Evolutionary conservation across 2,329 filamentous ascomycete species (phyloP).

Genomic region (Sclerotinia trifoliorum): DNA sequence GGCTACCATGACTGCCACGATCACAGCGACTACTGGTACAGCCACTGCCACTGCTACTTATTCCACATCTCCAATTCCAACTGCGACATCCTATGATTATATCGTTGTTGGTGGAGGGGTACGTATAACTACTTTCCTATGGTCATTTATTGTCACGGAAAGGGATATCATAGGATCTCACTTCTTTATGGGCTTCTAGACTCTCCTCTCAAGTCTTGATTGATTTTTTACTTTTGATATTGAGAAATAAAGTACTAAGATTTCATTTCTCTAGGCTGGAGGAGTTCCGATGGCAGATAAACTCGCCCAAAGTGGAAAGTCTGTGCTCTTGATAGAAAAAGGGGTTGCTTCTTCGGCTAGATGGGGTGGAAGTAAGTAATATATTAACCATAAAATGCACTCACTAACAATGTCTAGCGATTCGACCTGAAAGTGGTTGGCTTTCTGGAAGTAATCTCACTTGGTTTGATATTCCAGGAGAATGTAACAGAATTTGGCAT

Average conservation of each 20-base stretch:
- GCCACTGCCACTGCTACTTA: constrained; percentile 47
- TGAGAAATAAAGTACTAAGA: background rate
- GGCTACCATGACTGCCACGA: constrained; percentile 35
- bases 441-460: constrained; percentile 58
- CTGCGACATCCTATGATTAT: constrained; percentile 51
- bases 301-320: constrained; percentile 63
- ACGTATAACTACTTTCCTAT: background rate
- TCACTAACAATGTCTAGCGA: constrained; percentile 27
- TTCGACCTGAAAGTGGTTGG: constrained; percentile 53
- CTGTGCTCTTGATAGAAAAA: constrained; percentile 62
- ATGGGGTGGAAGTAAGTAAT: constrained; percentile 54
- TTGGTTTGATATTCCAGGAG: constrained; percentile 68
- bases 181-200: background rate
- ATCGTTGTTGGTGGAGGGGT: constrained; percentile 53
- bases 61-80: constrained; percentile 48
- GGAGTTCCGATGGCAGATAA: constrained; percentile 55
- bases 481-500: constrained; percentile 63
- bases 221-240: background rate
- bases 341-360: constrained; percentile 61
- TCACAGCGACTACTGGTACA: constrained; percentile 38
- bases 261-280: constrained; percentile 40
- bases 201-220: background rate
- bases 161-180: background rate
- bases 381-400: background rate
- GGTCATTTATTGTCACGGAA: background rate